Evolutionary conservation across 2,329 filamentous ascomycete species (phyloP).

Genomic region (Davidsoniella virescens): DNA sequence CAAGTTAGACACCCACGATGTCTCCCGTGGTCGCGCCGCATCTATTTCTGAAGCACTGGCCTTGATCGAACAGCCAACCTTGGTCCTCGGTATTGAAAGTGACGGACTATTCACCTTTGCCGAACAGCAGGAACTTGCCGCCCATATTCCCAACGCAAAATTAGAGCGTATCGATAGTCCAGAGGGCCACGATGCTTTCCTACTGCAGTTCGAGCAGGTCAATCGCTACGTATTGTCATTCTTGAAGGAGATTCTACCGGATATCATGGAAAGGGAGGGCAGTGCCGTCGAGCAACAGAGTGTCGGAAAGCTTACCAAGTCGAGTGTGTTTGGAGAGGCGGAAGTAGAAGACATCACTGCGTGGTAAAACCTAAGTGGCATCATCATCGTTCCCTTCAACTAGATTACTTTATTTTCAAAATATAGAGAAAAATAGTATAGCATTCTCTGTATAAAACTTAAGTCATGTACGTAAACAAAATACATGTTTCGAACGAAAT

Average conservation of each 20-base stretch:
- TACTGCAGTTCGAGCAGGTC: constrained; percentile 94
- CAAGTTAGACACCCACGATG: constrained; percentile 93
- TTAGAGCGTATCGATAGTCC: constrained; percentile 82
- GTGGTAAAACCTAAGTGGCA: constrained; percentile 38
- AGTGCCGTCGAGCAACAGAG: constrained; percentile 29
- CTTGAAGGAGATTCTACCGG: constrained; percentile 63
- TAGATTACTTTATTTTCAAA: too few relatives aligned
- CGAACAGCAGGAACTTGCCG: constrained; percentile 83
- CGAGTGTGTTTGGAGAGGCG: constrained; percentile 84
- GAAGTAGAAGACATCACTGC: constrained; percentile 94
- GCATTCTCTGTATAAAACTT: too few relatives aligned
- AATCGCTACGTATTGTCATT: constrained; percentile 78
- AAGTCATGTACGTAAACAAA: too few relatives aligned
- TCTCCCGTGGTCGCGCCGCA: constrained; percentile 59
- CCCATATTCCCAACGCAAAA: constrained; percentile 58
- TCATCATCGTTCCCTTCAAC: too few relatives aligned
- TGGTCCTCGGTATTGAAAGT: constrained; percentile 87
- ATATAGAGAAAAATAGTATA: too few relatives aligned
- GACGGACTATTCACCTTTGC: constrained; percentile 95
- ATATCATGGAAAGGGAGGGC: constrained; percentile 62
- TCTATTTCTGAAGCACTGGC: constrained; percentile 59
- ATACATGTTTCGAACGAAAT: too few relatives aligned
- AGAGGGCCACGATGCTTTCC: constrained; percentile 90
- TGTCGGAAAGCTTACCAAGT: constrained; percentile 57
- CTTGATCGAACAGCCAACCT: constrained; percentile 70